Evolutionary conservation across 1,284 basidiomycete species (phyloP), one percentile per base, ranked within the genome.

Genomic region (Ceratobasidium sp.): DNA sequence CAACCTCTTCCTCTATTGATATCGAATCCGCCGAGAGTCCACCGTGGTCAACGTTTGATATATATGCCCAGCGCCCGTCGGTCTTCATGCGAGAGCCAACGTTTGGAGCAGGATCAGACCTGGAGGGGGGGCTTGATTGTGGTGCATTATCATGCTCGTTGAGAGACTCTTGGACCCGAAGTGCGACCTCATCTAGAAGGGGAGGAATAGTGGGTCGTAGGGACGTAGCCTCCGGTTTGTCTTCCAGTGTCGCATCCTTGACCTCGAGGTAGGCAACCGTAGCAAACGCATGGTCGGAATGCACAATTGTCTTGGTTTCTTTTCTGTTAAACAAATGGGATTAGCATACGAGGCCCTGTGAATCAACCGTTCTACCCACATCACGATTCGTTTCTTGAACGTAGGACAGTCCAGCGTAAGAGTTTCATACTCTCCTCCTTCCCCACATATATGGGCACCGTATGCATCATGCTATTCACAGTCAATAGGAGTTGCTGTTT

Each of bases 381-480:
- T 77, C 2, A 81, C 77, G 47, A 99, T 89, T 12, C 85, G 83
- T 54, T 84, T 83, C 73, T 91, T 92, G 84, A 97, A 99, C 22
- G 98, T 76, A 0, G 96, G 93, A 71, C 90, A 92, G 75, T 98
- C 93, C 22, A 96, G 80, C 0, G 96, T 97, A 68, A 98, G 80
- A 0, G 92, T 94, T 78, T 99, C 97, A 77, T 98, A 99, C 81
- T 99, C 97, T 1, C 97, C 97, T 1, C 97, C 97, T 80, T 99
- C 97, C 3, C 97, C 97, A 72, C 96, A 98, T 0, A 97, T 86
- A 78, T 99, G 97, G 0, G 92, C 89, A 0, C 95, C 95, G 75
- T 96, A 99, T 49, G 87, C 79, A 3, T 80, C 75, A 77, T 96
- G 91, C 92, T 95, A 73, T 40, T 53, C 47, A 22, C n/a, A n/a